Evolutionary conservation across 129 eudicot genomes (phyloP), one percentile per base, ranked within the genome.

Genomic region (Flaveria linearis): DNA sequence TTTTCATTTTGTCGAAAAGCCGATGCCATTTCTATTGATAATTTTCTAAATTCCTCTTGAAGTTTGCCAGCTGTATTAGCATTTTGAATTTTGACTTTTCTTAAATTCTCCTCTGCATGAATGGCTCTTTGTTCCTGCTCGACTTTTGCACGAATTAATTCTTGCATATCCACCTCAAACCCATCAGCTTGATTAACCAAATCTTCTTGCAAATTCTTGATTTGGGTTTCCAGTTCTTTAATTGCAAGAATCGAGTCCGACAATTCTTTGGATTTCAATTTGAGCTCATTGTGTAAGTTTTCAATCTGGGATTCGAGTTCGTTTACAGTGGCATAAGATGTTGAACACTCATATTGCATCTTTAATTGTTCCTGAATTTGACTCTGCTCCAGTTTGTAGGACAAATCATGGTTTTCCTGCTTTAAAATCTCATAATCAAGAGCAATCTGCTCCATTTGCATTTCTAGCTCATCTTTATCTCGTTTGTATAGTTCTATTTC

Each of bases 401-500:
- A 85, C 72, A 87, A 81, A 57, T 86, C 95, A 70, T 91, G 97
- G 72, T 95, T 89, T 84, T 91, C 96, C 69, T 95, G 99, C 85
- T 89, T 95, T 84, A 91, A 55, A 71, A 95, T 95, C 74, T 95
- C 99, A 7, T 95, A 91, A 70, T 95, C 99, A 5, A 95, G 89
- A 11, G 96, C 96, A 46, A 95, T 90, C 83, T 95, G 99, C 80
- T 95, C 99, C 96, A 91, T 82, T 79, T 95, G 97, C 82, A 88
- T 88, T 73, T 95, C 97, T 5, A 91, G 75, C 66, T 95, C 99
- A 71, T 95, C 99, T 83, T 77, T 91, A 65, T 95, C 97, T 67
- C 96, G 73, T 77, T 85, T 91, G 69, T 83, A 89, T 36, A 85
- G 89, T 75, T 95, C 96, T 51, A 91, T 72, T 79, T 95, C 99